Evolutionary conservation across 75 land plant genomes (phyloP).

Genomic region (Isoetes taiwanensis): DNA sequence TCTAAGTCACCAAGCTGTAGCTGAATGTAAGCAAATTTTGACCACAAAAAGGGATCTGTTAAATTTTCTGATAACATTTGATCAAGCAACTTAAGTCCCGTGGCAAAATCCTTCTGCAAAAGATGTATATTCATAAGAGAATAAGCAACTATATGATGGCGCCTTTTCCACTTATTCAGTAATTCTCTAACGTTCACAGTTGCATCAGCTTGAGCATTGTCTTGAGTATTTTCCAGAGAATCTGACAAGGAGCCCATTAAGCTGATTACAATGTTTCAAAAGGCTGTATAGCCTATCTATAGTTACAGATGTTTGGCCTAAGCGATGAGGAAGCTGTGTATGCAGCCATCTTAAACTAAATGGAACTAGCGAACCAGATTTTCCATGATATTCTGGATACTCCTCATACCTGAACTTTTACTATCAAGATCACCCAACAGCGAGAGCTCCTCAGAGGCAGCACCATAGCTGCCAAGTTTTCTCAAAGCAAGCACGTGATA

Average conservation of each 20-base stretch:
- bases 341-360: constrained; percentile 69
- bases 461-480: constrained; percentile 70
- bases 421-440: constrained; percentile 33
- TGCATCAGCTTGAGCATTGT: no score
- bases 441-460: constrained; percentile 38
- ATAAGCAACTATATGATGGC: constrained; percentile 43
- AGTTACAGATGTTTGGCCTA: constrained; percentile 30
- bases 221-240: no score
- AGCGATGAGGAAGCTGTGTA: constrained; percentile 48
- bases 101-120: constrained; percentile 41
- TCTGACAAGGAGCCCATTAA: no score
- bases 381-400: constrained; percentile 52
- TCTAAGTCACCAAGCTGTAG: constrained; percentile 80
- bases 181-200: no score
- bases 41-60: constrained; percentile 40
- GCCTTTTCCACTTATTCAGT: constrained; percentile 35
- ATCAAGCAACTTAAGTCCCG: constrained; percentile 44
- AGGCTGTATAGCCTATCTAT: constrained; percentile 60
- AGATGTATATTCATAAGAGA: constrained; percentile 50
- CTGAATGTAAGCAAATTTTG: constrained; percentile 71
- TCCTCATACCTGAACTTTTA: constrained; percentile 44
- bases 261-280: constrained; percentile 26
- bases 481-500: constrained; percentile 52
- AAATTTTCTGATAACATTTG: constrained; percentile 24
- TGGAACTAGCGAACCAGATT: constrained; percentile 77